phyloP scores from a whole-genome alignment of 75 land plant genomes.

The Picea sitchensis region DNA sequence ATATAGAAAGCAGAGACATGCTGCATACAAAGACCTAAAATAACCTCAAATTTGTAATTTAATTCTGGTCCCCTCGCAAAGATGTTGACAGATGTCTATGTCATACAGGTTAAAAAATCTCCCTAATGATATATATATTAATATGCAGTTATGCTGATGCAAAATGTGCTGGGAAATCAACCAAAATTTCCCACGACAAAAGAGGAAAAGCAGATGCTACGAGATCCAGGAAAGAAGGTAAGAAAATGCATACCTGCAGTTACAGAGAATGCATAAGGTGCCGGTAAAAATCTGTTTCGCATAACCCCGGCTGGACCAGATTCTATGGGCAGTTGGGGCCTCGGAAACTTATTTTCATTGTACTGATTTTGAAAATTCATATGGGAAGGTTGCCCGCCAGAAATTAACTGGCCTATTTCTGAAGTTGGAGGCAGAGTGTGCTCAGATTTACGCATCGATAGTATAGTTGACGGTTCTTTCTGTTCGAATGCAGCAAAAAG shows the following conservation, averaged over 20 bases:
- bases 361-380: slow-evolving; percentile 22
- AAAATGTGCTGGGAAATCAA: background rate
- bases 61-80: background rate
- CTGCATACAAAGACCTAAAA: background rate
- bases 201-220: background rate
- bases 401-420: slow-evolving; percentile 14
- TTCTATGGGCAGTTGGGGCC: slow-evolving; percentile 18
- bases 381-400: slow-evolving; percentile 14
- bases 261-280: slow-evolving; percentile 26
- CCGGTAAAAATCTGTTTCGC: slow-evolving; percentile 16
- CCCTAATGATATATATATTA: background rate
- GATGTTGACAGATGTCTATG: slow-evolving; percentile 5
- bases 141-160: background rate
- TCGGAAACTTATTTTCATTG: slow-evolving; percentile 13
- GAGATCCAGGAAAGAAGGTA: background rate
- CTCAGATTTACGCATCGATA: slow-evolving; percentile 18
- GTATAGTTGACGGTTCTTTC: slow-evolving; percentile 2
- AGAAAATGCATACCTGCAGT: slow-evolving; percentile 23
- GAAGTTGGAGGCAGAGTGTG: slow-evolving; percentile 32
- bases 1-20: background rate
- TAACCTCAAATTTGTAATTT: background rate
- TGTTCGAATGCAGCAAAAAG: slow-evolving; percentile 6
- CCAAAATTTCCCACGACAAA: background rate
- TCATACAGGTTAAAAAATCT: background rate
- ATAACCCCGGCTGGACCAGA: slow-evolving; percentile 19